Conservation (phyloP, 495 filamentous ascomycete species). For the Penicillium parvum region DNA sequence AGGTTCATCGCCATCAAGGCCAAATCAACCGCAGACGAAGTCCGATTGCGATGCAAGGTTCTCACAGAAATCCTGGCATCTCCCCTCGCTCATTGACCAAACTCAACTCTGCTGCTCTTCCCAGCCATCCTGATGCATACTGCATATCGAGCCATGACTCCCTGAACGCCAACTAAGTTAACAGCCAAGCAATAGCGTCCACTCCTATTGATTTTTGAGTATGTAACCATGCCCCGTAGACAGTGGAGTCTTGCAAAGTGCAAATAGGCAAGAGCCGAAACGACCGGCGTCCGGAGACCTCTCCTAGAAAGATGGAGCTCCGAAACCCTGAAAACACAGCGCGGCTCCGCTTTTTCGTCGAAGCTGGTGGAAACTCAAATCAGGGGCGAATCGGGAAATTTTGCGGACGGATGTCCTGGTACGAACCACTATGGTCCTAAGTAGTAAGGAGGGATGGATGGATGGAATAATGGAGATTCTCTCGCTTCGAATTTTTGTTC, state of each 20-base stretch:
- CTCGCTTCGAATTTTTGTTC: conserved; percentile 1
- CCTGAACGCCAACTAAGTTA: not conserved
- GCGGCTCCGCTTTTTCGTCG: conserved; percentile 11
- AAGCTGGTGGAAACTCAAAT: not conserved
- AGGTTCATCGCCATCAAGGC: conserved; percentile 1
- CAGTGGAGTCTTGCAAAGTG: not conserved
- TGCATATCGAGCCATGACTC: not conserved
- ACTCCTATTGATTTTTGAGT: not conserved
- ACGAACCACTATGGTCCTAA: not conserved
- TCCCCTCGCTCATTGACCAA: conserved; percentile 1
- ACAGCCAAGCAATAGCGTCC: not conserved
- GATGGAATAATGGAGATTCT: too few relatives aligned
- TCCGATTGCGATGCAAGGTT: conserved; percentile 16
- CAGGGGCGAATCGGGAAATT: conserved; percentile 7
- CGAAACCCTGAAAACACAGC: conserved; percentile 15
- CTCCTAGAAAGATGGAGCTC: conserved; percentile 20
- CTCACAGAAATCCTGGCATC: not conserved
- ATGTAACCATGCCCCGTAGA: not conserved
- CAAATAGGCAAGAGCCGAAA: conserved; percentile 1
- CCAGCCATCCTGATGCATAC: conserved; percentile 1
- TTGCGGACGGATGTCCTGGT: not conserved
- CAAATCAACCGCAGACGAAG: not conserved
- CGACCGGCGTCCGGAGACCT: conserved; percentile 8
- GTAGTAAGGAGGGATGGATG: too few relatives aligned
- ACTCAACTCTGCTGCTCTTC: not conserved